Evolutionary conservation across 2,329 filamentous ascomycete species (phyloP).

Genomic region (Phialemoniopsis sp.): DNA sequence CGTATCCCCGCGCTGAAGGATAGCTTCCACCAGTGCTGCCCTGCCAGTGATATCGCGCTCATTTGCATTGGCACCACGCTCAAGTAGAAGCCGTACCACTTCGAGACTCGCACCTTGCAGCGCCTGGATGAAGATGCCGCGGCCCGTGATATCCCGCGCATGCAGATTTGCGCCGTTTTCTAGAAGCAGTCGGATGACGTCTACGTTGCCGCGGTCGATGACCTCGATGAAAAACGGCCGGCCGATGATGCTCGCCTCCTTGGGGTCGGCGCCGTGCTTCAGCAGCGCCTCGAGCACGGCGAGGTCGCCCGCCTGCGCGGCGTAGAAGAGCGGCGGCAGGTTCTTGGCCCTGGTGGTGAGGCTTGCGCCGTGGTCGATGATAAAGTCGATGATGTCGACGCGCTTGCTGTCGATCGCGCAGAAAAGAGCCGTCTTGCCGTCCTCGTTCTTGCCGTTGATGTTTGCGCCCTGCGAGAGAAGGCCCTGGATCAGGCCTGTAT

Average conservation of each 20-base stretch:
- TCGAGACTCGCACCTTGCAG: conserved; percentile 24
- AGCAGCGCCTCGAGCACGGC: conserved; percentile 17
- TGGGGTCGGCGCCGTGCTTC: conserved; percentile 29
- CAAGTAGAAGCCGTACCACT: conserved; percentile 23
- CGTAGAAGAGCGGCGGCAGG: conserved; percentile 16
- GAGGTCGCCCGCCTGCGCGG: conserved; percentile 9
- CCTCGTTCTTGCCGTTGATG: conserved; percentile 18
- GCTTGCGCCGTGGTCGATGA: conserved; percentile 20
- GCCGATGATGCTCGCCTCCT: conserved; percentile 14
- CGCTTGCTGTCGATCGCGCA: conserved; percentile 16
- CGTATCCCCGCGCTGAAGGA: conserved; percentile 11
- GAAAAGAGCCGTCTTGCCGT: conserved; percentile 18
- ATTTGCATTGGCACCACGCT: conserved; percentile 25
- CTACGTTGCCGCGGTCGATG: conserved; percentile 16
- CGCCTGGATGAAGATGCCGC: conserved; percentile 25
- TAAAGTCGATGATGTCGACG: conserved; percentile 20
- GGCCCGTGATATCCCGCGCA: conserved; percentile 20
- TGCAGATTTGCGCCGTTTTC: conserved; percentile 26
- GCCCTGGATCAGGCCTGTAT: conserved; percentile 9
- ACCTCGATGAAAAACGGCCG: conserved; percentile 18
- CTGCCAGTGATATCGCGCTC: conserved; percentile 23
- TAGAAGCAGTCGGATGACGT: conserved; percentile 27
- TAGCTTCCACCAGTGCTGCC: conserved; percentile 19
- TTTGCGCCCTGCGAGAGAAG: conserved; percentile 17
- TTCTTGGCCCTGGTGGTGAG: conserved; percentile 13